Conservation (phyloP, 768 basidiomycete species). For the Hypsizygus marmoreus region DNA sequence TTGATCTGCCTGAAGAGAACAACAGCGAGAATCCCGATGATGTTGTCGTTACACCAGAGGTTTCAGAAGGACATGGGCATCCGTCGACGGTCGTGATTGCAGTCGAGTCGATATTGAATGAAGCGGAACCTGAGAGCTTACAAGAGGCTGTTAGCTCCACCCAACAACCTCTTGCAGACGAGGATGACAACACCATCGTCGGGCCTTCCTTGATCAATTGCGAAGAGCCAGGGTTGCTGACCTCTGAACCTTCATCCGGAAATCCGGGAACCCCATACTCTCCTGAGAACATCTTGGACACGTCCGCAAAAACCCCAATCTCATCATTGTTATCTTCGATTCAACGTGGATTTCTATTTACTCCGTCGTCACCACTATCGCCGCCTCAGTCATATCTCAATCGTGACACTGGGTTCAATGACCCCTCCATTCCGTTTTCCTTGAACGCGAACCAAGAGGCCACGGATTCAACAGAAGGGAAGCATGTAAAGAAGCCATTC, state of each 20-base stretch:
- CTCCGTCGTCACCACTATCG: constrained; percentile 62
- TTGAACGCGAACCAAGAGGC: constrained; percentile 11
- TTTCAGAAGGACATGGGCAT: too few relatives aligned
- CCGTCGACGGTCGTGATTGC: too few relatives aligned
- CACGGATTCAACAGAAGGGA: constrained; percentile 10
- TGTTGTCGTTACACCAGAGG: too few relatives aligned
- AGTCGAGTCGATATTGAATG: too few relatives aligned
- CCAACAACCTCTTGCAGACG: too few relatives aligned
- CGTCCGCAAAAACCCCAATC: constrained; percentile 56
- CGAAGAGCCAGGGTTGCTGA: background rate
- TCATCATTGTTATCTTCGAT: constrained; percentile 65
- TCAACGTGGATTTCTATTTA: constrained; percentile 67
- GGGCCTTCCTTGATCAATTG: background rate
- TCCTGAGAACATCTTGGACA: constrained; percentile 3
- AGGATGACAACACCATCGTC: background rate
- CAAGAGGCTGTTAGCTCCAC: too few relatives aligned
- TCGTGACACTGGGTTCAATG: constrained; percentile 4
- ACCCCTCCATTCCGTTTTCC: constrained; percentile 18
- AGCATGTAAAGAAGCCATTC: constrained; percentile 9
- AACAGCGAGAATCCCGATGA: too few relatives aligned
- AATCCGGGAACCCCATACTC: constrained; percentile 6
- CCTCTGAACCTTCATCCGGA: background rate
- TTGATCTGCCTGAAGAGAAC: too few relatives aligned
- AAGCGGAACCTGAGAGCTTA: too few relatives aligned
- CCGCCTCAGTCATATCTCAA: constrained; percentile 50